Percentiles rank a stretch among this genome's conserved stretches.
These are phyloP conservation scores for Graphilbum ipis-grandicollis DNA, from an alignment of 2,329 filamentous ascomycete genomes.

Conservation along the genomic window DNA sequence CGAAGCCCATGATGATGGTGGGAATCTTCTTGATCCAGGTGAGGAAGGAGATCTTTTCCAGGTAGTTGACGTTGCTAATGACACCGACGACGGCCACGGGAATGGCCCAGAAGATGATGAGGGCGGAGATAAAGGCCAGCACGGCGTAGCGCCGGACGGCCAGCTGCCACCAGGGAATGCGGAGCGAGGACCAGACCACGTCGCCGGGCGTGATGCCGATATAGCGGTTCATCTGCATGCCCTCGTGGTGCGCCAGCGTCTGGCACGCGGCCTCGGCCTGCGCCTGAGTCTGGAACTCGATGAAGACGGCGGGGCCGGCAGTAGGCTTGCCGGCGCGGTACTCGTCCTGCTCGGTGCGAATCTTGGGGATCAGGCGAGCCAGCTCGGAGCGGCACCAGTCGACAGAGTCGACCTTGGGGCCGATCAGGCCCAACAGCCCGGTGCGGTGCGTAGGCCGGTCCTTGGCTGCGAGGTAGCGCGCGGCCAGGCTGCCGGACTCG, in stretches of 20 bases:
- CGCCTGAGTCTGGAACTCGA: conserved; percentile 71
- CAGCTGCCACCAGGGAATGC: conserved; percentile 73
- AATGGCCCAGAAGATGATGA: conserved; percentile 77
- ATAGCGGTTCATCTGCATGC: conserved; percentile 70
- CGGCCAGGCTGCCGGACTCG: conserved; percentile 54
- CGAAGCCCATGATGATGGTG: conserved; percentile 52
- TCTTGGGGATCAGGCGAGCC: conserved; percentile 53
- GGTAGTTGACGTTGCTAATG: conserved; percentile 66
- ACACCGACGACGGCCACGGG: conserved; percentile 64
- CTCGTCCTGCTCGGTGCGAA: conserved; percentile 47
- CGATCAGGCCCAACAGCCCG: conserved; percentile 51
- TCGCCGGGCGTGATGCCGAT: conserved; percentile 70
- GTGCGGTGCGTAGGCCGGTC: conserved; percentile 61
- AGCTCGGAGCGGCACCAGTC: conserved; percentile 72
- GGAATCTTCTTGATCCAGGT: conserved; percentile 58
- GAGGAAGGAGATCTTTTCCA: conserved; percentile 51
- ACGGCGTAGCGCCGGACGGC: conserved; percentile 55
- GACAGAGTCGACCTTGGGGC: conserved; percentile 88
- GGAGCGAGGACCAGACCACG: conserved; percentile 74
- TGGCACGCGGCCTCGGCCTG: conserved; percentile 80
- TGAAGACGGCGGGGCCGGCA: conserved; percentile 63
- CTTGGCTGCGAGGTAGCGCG: conserved; percentile 56
- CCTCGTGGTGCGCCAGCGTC: conserved; percentile 70
- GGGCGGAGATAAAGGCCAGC: conserved; percentile 51
- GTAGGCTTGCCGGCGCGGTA: conserved; percentile 49